Evolutionary conservation across 495 filamentous ascomycete genomes (phyloP), one percentile per base, ranked within the genome.

Genomic region (Chaetomium cochliodes): DNA sequence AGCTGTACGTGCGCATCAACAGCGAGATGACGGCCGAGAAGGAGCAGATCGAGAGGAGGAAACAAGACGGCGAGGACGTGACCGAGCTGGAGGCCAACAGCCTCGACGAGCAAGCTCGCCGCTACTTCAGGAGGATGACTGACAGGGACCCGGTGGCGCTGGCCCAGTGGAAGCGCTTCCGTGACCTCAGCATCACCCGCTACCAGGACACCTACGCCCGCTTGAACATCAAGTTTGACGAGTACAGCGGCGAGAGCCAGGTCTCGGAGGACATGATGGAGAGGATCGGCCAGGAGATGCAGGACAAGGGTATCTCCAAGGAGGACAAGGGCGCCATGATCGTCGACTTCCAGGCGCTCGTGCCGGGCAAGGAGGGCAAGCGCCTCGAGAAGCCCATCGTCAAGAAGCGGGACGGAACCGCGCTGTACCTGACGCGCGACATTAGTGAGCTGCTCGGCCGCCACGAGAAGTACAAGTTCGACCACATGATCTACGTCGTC

Each of bases 231-330:
- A 82, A 87, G 63, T 98, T 93, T 70, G 93, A 97, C 73, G 88
- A 92, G 59, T 98, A 98, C 80, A 90, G 89, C 41, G 93, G 93
- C 41, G 94, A 98, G 77, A 93, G 90, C n/a, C 91, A 96, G 72
- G 90, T 98, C 58, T 85, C 86, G 62, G 85, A 88, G 67, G 90
- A 91, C 72, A 86, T 86, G 66, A 96, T 98, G 91, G 84, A 87
- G 47, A 78, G 79, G 60, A 81, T 85, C 18, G 88, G 86, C 33
- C 73, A 79, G 58, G 74, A 81, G 67, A 86, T 97, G 84, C 81
- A 85, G 72, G 85, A 90, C 60, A 86, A 84, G 67, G 85, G 86
- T 15, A 84, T 97, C 33, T 87, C 88, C 0, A 87, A 93, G 74
- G 85, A 90, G 70, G 93, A 92, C 39, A 86, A 97, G 39, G 94